Base-by-base conservation (phyloP, 257 asterid genomes). In the Solanum chiquidenum region DNA sequence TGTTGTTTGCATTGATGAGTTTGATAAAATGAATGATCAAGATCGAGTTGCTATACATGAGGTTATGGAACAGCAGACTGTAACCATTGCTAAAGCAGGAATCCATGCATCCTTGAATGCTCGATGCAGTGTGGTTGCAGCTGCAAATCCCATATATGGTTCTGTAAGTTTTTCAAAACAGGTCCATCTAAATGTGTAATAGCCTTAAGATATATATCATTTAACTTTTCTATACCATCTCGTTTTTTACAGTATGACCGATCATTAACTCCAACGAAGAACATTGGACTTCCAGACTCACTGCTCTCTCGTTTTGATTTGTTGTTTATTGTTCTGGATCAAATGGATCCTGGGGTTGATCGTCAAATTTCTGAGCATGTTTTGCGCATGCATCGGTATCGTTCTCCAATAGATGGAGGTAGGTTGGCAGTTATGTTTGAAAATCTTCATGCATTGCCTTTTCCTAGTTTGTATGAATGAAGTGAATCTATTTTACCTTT, bases 41-140 rank as follows among this genome's bases (percentile, higher is more conserved):
- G 99, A 97, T 92, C 98, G 98, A 75, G 99, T 97, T 71, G 99
- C 99, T 29, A 95, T 97, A 80, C 99, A 97, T 86, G 98, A 97
- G 91, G 99, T 97, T 90, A 97, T 97, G 99, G 99, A 97, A 89
- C 99, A 95, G 93, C 98, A 97, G 96, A 95, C 99, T 40, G 99
- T 97, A 74, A 95, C 99, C 84, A 97, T 97, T 88, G 99, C 99
- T 33, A 97, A 97, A 93, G 99, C 99, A 88, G 99, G 99, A 89
- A 97, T 95, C 89, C 98, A 95, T 88, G 98, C 98, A 80, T 95
- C 99, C 27, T 90, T 97, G 93, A 97, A 97, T 93, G 99, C 99
- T 84, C 94, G 98, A 58, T 97, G 99, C 94, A 97, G 99, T 86
- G 99, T 97, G 2, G 98, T 95, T 77, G 99, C 99, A 64, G 98